Conservation (phyloP, 345 rosid genomes). For the Fremontodendron californicum region DNA sequence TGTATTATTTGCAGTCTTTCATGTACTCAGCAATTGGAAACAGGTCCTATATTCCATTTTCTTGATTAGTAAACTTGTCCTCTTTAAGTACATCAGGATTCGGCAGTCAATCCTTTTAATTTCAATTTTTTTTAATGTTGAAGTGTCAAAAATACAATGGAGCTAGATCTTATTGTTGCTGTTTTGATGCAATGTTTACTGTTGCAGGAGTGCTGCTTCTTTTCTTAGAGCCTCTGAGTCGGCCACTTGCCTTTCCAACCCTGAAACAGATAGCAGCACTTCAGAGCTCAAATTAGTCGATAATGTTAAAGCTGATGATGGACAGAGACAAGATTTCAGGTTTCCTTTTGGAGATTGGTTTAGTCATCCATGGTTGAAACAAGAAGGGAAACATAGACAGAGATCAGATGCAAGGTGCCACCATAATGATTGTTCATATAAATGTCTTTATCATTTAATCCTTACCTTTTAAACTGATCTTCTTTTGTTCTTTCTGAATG, state of each 20-base stretch:
- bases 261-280: slow-evolving; percentile 28
- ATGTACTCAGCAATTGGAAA: not conserved
- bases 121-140: not conserved
- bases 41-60: not conserved
- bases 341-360: slow-evolving; percentile 72
- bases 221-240: slow-evolving; percentile 55
- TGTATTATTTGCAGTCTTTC: not conserved
- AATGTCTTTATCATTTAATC: slow-evolving; percentile 4
- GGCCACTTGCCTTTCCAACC: slow-evolving; percentile 32
- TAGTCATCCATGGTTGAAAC: slow-evolving; percentile 42
- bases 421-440: not conserved
- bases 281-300: slow-evolving; percentile 37
- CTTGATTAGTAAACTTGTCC: not conserved
- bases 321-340: slow-evolving; percentile 39
- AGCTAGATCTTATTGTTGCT: not conserved
- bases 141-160: not conserved
- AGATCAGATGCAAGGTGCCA: slow-evolving; percentile 39
- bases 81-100: not conserved
- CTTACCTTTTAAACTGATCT: slow-evolving; percentile 1
- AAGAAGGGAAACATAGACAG: slow-evolving; percentile 26
- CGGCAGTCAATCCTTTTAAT: not conserved
- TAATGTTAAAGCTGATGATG: slow-evolving; percentile 23
- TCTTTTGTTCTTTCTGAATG: slow-evolving; percentile 25
- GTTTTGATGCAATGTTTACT: not conserved
- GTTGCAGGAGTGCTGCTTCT: slow-evolving; percentile 70